These are phyloP conservation scores for Auriscalpium orientale DNA, from an alignment of 768 basidiomycete species.

Conservation along the genomic window DNA sequence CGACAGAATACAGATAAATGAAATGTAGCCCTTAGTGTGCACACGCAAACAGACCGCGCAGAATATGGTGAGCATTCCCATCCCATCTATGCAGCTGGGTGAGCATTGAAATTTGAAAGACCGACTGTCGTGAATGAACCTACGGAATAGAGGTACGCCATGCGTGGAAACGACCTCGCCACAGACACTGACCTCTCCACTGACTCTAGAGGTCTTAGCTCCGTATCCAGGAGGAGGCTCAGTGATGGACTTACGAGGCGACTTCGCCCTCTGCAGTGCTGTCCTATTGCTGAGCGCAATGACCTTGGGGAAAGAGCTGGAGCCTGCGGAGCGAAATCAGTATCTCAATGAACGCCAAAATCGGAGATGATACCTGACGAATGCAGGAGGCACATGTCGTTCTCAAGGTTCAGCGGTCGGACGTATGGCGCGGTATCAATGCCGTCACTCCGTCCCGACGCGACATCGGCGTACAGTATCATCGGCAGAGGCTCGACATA, in stretches of 20 bases:
- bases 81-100: background rate
- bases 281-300: constrained; percentile 13
- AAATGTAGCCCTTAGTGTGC: background rate
- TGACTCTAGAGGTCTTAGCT: background rate
- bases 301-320: constrained; percentile 15
- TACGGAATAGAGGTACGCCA: background rate
- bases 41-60: background rate
- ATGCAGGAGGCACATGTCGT: background rate
- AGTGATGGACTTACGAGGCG: constrained; percentile 10
- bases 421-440: background rate
- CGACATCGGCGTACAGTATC: constrained; percentile 17
- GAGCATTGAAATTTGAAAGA: background rate
- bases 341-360: background rate
- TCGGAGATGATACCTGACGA: background rate
- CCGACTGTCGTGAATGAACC: background rate
- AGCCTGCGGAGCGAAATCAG: constrained; percentile 4
- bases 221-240: background rate
- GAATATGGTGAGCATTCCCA: background rate
- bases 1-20: background rate
- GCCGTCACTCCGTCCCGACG: background rate
- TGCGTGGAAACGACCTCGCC: background rate
- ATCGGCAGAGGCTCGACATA: background rate
- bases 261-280: background rate
- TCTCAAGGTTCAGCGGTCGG: background rate
- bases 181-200: background rate